Evolutionary conservation across 1,139 yeast genomes (phyloP).

Genomic region (Kodamaea sp.): DNA sequence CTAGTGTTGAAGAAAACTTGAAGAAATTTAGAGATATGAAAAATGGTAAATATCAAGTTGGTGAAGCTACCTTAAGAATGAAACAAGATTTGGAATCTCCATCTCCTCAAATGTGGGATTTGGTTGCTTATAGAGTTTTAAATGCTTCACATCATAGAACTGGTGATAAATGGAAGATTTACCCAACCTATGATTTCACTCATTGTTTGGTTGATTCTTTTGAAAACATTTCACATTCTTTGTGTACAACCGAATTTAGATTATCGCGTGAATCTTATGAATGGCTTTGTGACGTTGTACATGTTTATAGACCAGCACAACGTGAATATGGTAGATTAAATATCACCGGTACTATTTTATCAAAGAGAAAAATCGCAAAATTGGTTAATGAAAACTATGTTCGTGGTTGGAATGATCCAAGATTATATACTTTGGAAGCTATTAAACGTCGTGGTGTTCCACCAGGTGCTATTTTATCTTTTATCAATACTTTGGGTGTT

Average conservation of each 20-base stretch:
- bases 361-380: slow-evolving; percentile 93
- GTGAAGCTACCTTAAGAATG: slow-evolving; percentile 95
- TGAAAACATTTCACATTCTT: slow-evolving; percentile 91
- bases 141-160: slow-evolving; percentile 94
- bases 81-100: slow-evolving; percentile 90
- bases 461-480: slow-evolving; percentile 95
- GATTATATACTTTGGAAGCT: slow-evolving; percentile 91
- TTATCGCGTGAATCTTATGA: slow-evolving; percentile 93
- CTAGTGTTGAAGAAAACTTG: slow-evolving; percentile 70
- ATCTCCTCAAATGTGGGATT: slow-evolving; percentile 99
- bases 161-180: slow-evolving; percentile 94
- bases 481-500: slow-evolving; percentile 93
- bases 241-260: slow-evolving; percentile 93
- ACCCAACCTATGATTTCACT: slow-evolving; percentile 97
- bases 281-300: slow-evolving; percentile 96
- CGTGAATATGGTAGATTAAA: slow-evolving; percentile 97
- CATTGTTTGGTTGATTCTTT: slow-evolving; percentile 98
- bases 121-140: slow-evolving; percentile 95
- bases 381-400: slow-evolving; percentile 78
- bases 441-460: slow-evolving; percentile 97
- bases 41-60: slow-evolving; percentile 82
- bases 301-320: slow-evolving; percentile 96
- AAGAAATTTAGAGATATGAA: slow-evolving; percentile 84
- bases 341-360: slow-evolving; percentile 88
- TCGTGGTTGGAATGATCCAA: slow-evolving; percentile 98